Conservation (phyloP, 2,329 filamentous ascomycete genomes). For the Fusarium concolor region DNA sequence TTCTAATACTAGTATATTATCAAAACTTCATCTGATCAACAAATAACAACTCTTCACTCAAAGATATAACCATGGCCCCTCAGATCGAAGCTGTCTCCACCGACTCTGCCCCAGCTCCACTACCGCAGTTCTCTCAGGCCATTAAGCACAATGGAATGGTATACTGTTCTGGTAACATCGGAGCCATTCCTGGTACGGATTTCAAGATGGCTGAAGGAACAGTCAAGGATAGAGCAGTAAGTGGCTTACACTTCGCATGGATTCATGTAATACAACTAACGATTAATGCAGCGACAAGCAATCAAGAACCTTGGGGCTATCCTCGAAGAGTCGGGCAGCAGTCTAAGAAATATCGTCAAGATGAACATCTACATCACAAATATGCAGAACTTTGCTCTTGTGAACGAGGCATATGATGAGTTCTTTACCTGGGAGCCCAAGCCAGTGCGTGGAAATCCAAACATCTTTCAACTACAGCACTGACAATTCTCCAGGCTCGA, state of each 20-base stretch:
- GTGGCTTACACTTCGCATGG: background rate
- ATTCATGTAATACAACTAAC: background rate
- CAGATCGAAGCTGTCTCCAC: conserved; percentile 10
- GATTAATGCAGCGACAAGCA: background rate
- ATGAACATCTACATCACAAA: conserved; percentile 73
- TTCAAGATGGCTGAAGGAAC: conserved; percentile 65
- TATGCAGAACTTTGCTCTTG: conserved; percentile 72
- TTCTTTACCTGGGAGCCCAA: conserved; percentile 59
- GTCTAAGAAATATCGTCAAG: conserved; percentile 72
- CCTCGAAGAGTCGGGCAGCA: conserved; percentile 69
- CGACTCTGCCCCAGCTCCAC: conserved; percentile 51
- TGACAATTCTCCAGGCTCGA: conserved; percentile 53
- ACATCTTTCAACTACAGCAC: conserved; percentile 47
- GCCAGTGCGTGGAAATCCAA: conserved; percentile 55
- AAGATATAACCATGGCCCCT: background rate
- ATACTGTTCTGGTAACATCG: conserved; percentile 76
- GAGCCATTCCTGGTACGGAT: conserved; percentile 65
- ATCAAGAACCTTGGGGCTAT: conserved; percentile 51
- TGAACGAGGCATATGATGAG: conserved; percentile 67
- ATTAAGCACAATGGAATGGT: conserved; percentile 73
- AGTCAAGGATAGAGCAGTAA: conserved; percentile 2
- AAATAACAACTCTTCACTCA: background rate
- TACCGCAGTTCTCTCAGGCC: conserved; percentile 67
- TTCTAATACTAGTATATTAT: background rate
- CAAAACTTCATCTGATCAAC: background rate